Evolutionary conservation across 2,329 filamentous ascomycete species (phyloP).

Genomic region (Epichloe sylvatica): DNA sequence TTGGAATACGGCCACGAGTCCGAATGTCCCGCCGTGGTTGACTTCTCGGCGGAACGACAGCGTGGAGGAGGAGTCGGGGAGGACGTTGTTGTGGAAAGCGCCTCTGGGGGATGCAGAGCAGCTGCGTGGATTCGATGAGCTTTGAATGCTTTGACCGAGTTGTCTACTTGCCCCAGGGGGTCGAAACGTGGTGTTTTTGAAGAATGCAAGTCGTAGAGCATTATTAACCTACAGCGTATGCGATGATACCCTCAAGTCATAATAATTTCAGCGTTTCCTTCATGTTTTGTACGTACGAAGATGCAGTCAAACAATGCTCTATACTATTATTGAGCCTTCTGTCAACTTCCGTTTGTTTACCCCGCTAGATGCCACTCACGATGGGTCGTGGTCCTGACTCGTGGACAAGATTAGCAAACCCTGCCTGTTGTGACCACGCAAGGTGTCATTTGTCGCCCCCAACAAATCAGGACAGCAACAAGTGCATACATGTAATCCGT

Average conservation of each 20-base stretch:
- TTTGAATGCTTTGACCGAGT: conserved; percentile 17
- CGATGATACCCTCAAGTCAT: neutral
- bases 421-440: no score
- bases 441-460: no score
- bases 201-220: neutral
- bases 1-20: conserved; percentile 2
- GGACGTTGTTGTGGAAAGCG: conserved; percentile 15
- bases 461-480: no score
- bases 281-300: no score
- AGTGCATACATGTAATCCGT: no score
- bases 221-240: neutral
- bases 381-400: neutral
- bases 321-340: no score
- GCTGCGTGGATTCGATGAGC: conserved; percentile 32
- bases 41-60: conserved; percentile 9
- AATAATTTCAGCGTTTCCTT: neutral
- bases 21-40: conserved; percentile 5
- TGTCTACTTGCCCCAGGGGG: no score
- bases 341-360: no score
- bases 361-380: no score
- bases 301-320: no score
- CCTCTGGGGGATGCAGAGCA: conserved; percentile 19
- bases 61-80: conserved; percentile 9
- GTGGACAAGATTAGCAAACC: neutral
- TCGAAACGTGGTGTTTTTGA: neutral